Conservation (phyloP, 805 yeast genomes). For the Lipomyces lipofer region DNA sequence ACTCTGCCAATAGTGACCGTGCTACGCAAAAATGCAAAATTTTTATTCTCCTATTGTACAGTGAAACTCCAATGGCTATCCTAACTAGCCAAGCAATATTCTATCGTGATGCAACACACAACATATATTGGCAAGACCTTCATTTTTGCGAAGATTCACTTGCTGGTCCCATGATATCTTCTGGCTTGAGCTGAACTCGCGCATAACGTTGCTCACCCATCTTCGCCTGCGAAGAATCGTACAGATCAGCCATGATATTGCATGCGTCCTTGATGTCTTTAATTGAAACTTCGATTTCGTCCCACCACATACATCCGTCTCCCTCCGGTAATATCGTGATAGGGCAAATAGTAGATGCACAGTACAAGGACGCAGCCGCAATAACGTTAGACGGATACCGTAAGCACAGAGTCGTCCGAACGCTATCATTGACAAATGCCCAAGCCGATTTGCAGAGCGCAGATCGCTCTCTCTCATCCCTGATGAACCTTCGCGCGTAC, state of each 20-base stretch:
- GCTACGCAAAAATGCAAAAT: too few relatives aligned
- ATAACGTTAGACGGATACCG: constrained; percentile 38
- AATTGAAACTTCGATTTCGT: constrained; percentile 22
- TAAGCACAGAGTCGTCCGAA: constrained; percentile 41
- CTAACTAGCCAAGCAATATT: too few relatives aligned
- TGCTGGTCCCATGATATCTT: too few relatives aligned
- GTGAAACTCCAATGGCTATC: too few relatives aligned
- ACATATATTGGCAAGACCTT: too few relatives aligned
- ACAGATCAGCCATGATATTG: constrained; percentile 33
- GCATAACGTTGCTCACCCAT: constrained; percentile 23
- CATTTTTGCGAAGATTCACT: too few relatives aligned
- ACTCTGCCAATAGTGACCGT: too few relatives aligned
- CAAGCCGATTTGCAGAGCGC: constrained; percentile 38
- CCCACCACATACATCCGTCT: constrained; percentile 24
- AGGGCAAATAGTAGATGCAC: constrained; percentile 35
- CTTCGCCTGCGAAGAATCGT: constrained; percentile 11
- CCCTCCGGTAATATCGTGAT: constrained; percentile 11
- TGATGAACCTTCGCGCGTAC: constrained; percentile 28
- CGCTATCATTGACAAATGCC: constrained; percentile 45
- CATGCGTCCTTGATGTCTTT: constrained; percentile 30
- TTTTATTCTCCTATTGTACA: too few relatives aligned
- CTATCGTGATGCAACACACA: too few relatives aligned
- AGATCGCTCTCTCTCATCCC: constrained; percentile 28
- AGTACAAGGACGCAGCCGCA: constrained; percentile 44
- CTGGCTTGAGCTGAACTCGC: too few relatives aligned